Evolutionary conservation across 345 rosid genomes (phyloP).

Genomic region (Balakata baccata): DNA sequence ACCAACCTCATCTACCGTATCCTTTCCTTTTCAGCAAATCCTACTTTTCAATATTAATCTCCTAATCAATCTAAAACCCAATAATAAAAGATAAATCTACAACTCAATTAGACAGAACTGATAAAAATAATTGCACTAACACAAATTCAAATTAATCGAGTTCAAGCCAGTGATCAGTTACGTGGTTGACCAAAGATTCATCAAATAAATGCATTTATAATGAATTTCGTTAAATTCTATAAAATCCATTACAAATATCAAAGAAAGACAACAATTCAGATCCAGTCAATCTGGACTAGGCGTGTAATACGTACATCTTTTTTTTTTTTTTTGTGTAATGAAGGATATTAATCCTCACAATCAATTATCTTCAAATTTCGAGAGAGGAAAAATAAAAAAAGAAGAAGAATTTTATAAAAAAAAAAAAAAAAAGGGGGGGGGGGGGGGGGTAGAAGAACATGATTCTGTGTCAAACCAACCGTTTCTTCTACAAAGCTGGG

Average conservation of each 20-base stretch:
- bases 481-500: slow-evolving; percentile 23
- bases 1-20: slow-evolving; percentile 16
- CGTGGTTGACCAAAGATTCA: neutral
- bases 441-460: neutral
- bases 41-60: neutral
- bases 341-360: neutral
- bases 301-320: slow-evolving; percentile 19
- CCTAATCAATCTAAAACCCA: neutral
- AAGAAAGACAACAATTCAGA: slow-evolving; percentile 1
- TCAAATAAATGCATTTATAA: neutral
- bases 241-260: neutral
- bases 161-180: neutral
- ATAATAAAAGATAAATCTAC: neutral
- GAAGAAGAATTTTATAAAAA: no score
- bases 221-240: neutral
- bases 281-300: neutral
- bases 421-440: no score
- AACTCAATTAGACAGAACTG: neutral
- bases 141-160: neutral
- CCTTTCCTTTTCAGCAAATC: neutral
- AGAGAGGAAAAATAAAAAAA: neutral
- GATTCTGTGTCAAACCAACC: neutral
- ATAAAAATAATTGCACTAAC: neutral
- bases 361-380: neutral
- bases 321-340: neutral